Base-by-base conservation (phyloP, 345 rosid species). In the Geranium brycei region DNA sequence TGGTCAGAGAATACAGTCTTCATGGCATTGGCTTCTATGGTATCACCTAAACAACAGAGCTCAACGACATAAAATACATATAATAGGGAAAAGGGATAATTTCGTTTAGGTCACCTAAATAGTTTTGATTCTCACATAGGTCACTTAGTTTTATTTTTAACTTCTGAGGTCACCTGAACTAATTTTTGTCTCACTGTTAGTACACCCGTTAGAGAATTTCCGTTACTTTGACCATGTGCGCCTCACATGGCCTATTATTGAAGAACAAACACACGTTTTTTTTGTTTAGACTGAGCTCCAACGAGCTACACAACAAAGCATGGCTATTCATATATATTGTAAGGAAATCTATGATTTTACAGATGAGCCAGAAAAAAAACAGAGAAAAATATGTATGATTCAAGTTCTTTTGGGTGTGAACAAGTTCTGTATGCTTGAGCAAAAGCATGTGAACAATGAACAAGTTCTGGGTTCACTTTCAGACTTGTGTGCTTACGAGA, bases 21-120 rank as follows among this genome's bases (percentile, higher is more conserved):
- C 61, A 93, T 86, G 47, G 91, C 96, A 71, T 62, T 82, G 38
- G 97, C 99, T 82, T 93, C 99, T 53, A 86, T 74, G 0, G 86
- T 82, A 73, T 93, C 99, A 60, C 99, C 96, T 87, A 79, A 59
- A 78, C 64, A 62, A 56, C 71, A 60, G 14, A 60, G 51, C 62
- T 31, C 60, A 51, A 61, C 23, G 38, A 53, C 57, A 70, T 8
- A 60, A 59, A 59, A 3, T 57, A 59, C 31, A 60, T 30, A 30
- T 57, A 23, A 23, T 23, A 23, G 28, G 28, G 28, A 23, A 23
- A 23, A 23, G 28, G 28, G 28, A 23, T 23, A 23, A 23, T 23
- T 23, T 23, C 2, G 28, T 23, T 23, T 23, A 23, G 28, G 28
- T 23, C 28, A 23, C 28, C 28, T 23, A 23, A 23, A 23, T 23